A percentile compares a stretch with the other conserved stretches of the same genome.
Conservation (phyloP, 176 grass and related monocot species). For the Zea luxurians region DNA sequence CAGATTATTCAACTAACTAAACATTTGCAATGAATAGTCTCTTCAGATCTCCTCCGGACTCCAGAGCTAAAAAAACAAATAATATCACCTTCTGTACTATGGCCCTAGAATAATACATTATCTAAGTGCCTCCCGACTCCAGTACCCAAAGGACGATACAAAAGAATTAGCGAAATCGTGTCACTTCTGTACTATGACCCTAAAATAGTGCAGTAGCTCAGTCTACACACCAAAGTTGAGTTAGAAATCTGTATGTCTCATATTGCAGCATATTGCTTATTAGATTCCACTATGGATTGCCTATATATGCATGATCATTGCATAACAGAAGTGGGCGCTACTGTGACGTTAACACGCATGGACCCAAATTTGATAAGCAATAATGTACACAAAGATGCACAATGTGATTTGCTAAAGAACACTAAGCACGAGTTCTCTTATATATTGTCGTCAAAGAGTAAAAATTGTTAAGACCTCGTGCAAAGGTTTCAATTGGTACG, state of each 20-base stretch:
- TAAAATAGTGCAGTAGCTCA: constrained; percentile 5
- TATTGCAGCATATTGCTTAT: not conserved
- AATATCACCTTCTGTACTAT: too few relatives aligned
- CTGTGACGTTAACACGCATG: not conserved
- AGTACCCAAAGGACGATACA: not conserved
- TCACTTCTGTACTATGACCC: not conserved
- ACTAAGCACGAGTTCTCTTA: not conserved
- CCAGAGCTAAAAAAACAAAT: too few relatives aligned
- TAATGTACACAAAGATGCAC: not conserved
- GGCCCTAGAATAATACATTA: too few relatives aligned
- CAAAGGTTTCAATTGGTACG: not conserved
- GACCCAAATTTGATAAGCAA: not conserved
- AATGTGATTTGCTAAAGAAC: not conserved
- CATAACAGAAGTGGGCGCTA: not conserved
- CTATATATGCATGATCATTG: not conserved
- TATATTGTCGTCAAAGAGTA: not conserved
- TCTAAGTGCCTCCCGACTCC: too few relatives aligned
- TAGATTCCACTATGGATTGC: not conserved
- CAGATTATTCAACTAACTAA: too few relatives aligned
- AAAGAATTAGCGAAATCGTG: too few relatives aligned
- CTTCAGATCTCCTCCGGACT: too few relatives aligned
- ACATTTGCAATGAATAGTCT: not conserved
- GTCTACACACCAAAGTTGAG: not conserved
- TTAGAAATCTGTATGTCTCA: not conserved
- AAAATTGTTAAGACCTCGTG: not conserved